These are phyloP conservation scores for Jatropha multifida DNA, from an alignment of 441 rosid species.

Conservation along the genomic window DNA sequence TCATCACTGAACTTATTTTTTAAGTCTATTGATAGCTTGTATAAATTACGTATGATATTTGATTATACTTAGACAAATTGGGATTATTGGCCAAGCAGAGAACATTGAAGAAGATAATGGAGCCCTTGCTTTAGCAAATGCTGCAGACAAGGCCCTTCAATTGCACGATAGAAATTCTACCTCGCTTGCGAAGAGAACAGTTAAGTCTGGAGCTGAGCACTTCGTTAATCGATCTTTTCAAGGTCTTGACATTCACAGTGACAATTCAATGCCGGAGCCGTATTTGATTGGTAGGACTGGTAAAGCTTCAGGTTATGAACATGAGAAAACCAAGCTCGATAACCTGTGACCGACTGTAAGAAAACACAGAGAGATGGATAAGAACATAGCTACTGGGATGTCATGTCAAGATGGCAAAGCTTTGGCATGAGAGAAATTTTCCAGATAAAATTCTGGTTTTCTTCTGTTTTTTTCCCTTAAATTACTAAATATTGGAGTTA, in stretches of 20 bases:
- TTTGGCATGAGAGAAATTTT: background rate
- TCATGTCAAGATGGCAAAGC: background rate
- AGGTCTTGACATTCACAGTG: constrained; percentile 59
- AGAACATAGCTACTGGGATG: constrained; percentile 5
- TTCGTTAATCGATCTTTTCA: constrained; percentile 62
- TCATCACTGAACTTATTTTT: no score
- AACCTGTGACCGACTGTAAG: background rate
- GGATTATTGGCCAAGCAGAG: constrained; percentile 32
- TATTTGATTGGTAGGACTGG: constrained; percentile 74
- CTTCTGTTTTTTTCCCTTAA: no score
- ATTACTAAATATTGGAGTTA: no score
- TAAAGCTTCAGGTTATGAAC: constrained; percentile 66
- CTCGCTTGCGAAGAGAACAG: constrained; percentile 44
- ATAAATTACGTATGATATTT: no score
- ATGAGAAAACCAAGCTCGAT: constrained; percentile 48
- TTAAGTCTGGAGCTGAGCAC: constrained; percentile 78
- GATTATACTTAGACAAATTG: background rate
- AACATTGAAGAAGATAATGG: constrained; percentile 42
- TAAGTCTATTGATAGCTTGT: no score
- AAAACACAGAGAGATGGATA: background rate
- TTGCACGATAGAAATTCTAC: constrained; percentile 43
- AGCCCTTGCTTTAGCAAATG: constrained; percentile 58
- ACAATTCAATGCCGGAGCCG: constrained; percentile 49
- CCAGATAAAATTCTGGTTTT: no score
- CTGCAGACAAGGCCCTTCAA: constrained; percentile 63